These are phyloP conservation scores for Fusarium burgessii DNA, from an alignment of 2,329 filamentous ascomycete genomes.

Conservation along the genomic window DNA sequence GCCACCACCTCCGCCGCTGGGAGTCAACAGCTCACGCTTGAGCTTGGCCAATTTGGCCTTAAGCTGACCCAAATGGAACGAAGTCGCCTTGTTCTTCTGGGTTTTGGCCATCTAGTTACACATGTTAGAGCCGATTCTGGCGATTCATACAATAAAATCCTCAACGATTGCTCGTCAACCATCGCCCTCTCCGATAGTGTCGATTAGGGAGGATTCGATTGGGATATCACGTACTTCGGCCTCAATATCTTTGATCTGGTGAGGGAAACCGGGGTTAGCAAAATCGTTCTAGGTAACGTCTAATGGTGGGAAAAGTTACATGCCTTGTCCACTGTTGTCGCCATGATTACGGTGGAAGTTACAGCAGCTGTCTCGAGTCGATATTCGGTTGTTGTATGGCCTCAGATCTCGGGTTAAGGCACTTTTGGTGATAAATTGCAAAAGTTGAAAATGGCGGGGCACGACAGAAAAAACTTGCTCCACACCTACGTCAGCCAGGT, in stretches of 20 bases:
- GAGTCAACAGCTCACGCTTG: conserved; percentile 94
- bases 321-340: conserved; percentile 98
- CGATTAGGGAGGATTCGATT: conserved; percentile 24
- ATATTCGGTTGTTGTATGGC: conserved; percentile 25
- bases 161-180: conserved; percentile 6
- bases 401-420: conserved; percentile 32
- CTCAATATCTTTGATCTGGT: conserved; percentile 96
- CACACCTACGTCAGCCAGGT: conserved; percentile 48
- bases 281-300: conserved; percentile 14
- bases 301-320: conserved; percentile 44
- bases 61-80: conserved; percentile 92
- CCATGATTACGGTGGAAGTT: conserved; percentile 70
- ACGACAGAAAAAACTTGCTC: conserved; percentile 48
- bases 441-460: conserved; percentile 52
- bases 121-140: conserved; percentile 32
- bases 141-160: conserved; percentile 1
- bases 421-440: conserved; percentile 44
- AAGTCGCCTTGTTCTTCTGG: conserved; percentile 97
- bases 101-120: conserved; percentile 85
- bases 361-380: conserved; percentile 22
- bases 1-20: conserved; percentile 82
- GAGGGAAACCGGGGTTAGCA: conserved; percentile 51
- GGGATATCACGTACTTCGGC: conserved; percentile 75
- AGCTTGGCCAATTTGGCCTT: conserved; percentile 99
- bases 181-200: conserved; percentile 15